Evolutionary conservation across 2,329 filamentous ascomycete genomes (phyloP).

Genomic region (Pseudogymnoascus pannorum): DNA sequence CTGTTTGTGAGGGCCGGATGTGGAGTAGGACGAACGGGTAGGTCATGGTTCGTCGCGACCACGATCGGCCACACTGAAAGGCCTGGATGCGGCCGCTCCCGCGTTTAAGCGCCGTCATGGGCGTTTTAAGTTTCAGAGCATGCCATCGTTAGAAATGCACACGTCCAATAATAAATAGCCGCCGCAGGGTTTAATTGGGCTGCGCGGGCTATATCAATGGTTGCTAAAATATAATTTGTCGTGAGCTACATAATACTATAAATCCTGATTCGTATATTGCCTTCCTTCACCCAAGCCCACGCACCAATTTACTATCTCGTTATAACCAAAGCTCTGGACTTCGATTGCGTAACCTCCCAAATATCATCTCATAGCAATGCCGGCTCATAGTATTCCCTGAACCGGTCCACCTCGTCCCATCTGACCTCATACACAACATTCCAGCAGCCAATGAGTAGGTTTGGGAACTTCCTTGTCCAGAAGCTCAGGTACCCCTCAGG

Average conservation of each 20-base stretch:
- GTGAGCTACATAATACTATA: not conserved
- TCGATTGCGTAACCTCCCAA: not conserved
- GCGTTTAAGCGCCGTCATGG: constrained; percentile 3
- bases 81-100: constrained; percentile 2
- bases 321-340: not conserved
- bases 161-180: not conserved
- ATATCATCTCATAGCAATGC: not conserved
- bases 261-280: not conserved
- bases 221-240: not conserved
- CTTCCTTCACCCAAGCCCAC: not conserved
- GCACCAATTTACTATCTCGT: not conserved
- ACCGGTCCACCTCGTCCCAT: constrained; percentile 47
- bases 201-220: not conserved
- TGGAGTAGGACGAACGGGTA: not conserved
- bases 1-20: constrained; percentile 2
- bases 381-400: constrained; percentile 63
- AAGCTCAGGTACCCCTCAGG: constrained; percentile 61
- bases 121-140: constrained; percentile 2
- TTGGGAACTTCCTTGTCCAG: constrained; percentile 61
- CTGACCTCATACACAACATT: constrained; percentile 49
- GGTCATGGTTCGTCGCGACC: constrained; percentile 3
- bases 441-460: constrained; percentile 59
- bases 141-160: not conserved
- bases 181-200: not conserved
- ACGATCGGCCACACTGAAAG: not conserved